These are phyloP conservation scores for Phaeotremella skinneri DNA, from an alignment of 768 basidiomycete genomes.

Conservation along the genomic window DNA sequence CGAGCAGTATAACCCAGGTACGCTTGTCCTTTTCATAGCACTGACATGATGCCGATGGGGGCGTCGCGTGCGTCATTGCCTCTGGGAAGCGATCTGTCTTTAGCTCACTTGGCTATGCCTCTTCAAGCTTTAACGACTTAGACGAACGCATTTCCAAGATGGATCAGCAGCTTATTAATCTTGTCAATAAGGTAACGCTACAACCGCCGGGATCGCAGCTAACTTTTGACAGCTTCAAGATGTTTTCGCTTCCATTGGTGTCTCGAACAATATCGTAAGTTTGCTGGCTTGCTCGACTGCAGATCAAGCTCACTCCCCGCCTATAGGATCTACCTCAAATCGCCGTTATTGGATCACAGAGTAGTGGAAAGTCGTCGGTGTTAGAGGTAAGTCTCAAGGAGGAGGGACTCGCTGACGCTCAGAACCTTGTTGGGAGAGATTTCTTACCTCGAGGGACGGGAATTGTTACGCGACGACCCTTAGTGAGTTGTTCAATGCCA, in stretches of 20 bases:
- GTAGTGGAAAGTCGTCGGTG: constrained; percentile 55
- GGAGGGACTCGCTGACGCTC: background rate
- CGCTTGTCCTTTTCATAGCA: background rate
- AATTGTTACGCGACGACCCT: constrained; percentile 93
- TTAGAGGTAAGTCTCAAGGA: constrained; percentile 50
- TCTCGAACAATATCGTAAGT: constrained; percentile 49
- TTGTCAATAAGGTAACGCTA: constrained; percentile 53
- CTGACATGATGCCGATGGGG: background rate
- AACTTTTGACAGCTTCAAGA: constrained; percentile 47
- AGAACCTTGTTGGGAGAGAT: constrained; percentile 98
- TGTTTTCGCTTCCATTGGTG: constrained; percentile 52
- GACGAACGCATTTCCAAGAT: constrained; percentile 21
- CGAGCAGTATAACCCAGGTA: constrained; percentile 1
- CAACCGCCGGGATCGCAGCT: constrained; percentile 8
- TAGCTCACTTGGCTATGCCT: background rate
- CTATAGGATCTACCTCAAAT: constrained; percentile 55
- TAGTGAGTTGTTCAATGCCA: constrained; percentile 62
- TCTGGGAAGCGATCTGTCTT: background rate
- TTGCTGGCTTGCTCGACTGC: background rate
- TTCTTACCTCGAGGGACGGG: constrained; percentile 98
- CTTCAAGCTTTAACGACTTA: background rate
- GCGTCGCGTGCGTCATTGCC: constrained; percentile 17
- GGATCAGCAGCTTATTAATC: constrained; percentile 53
- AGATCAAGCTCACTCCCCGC: constrained; percentile 10
- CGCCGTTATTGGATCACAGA: constrained; percentile 55